Percentiles rank a stretch among this genome's conserved stretches.
Evolutionary conservation across 73 alveolate genomes (phyloP).

Genomic region (Paramecium pentaurelia): DNA sequence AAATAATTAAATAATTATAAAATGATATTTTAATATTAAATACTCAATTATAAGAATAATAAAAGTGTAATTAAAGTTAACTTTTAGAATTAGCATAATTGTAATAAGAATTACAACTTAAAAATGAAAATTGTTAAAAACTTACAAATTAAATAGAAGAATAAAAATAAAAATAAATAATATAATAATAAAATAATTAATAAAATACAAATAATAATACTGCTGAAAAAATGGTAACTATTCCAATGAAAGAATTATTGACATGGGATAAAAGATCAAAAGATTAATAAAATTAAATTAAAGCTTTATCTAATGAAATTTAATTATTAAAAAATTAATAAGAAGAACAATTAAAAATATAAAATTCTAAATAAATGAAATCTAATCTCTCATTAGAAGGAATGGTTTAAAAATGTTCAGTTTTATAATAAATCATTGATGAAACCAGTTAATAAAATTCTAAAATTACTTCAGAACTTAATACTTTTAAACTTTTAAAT

Average conservation of each 20-base stretch:
- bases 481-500: background rate
- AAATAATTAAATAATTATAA: background rate
- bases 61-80: background rate
- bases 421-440: background rate
- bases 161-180: background rate
- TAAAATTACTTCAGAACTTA: background rate
- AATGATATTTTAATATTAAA: background rate
- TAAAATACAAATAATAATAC: background rate
- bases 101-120: background rate
- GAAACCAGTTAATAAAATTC: background rate
- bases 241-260: background rate
- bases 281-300: slow-evolving; percentile 11
- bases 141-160: background rate
- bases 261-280: slow-evolving; percentile 39
- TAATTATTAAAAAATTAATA: background rate
- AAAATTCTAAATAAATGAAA: slow-evolving; percentile 30
- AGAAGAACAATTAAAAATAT: background rate
- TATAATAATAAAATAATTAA: background rate
- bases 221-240: slow-evolving; percentile 13
- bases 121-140: background rate
- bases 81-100: background rate
- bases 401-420: background rate
- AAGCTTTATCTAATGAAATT: background rate
- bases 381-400: slow-evolving; percentile 21
- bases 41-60: background rate